Conservation (phyloP, 371 early-diverging fungal genomes). For the Umbelopsis sp. region DNA sequence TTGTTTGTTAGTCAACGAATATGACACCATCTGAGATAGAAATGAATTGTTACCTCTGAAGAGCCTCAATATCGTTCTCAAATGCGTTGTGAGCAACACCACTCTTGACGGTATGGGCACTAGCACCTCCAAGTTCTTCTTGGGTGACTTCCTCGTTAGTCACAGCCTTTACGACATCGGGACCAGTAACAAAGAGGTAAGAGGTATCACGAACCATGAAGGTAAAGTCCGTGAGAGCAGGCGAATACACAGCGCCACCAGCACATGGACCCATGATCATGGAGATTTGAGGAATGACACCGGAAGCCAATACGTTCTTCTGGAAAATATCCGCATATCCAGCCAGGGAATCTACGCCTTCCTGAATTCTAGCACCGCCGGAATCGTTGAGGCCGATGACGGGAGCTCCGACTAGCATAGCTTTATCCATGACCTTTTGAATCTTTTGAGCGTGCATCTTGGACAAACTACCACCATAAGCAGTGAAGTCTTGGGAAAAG, state of each 20-base stretch:
- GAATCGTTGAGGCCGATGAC: conserved; percentile 96
- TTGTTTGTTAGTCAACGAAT: background rate
- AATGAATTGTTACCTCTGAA: conserved; percentile 54
- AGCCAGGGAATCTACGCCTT: conserved; percentile 95
- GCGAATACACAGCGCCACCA: conserved; percentile 97
- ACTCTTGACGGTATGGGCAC: conserved; percentile 87
- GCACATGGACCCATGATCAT: conserved; percentile 98
- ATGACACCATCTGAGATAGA: background rate
- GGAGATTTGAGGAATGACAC: conserved; percentile 95
- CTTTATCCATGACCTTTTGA: conserved; percentile 96
- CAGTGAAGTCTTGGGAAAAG: conserved; percentile 96
- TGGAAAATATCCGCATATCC: conserved; percentile 98
- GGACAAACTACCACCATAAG: conserved; percentile 90
- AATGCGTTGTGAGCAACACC: conserved; percentile 93
- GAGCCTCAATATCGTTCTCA: conserved; percentile 94
- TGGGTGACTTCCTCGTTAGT: conserved; percentile 95
- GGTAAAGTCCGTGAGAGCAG: conserved; percentile 95
- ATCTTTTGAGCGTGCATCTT: conserved; percentile 93
- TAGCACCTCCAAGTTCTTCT: conserved; percentile 95
- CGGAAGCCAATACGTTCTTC: conserved; percentile 91
- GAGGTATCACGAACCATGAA: conserved; percentile 97
- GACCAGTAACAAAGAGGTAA: conserved; percentile 97
- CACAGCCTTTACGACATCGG: conserved; percentile 96
- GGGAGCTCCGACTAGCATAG: conserved; percentile 92
- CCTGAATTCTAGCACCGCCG: conserved; percentile 98